Percentiles rank a stretch among this genome's conserved stretches.
phyloP scores from a whole-genome alignment of 2,329 filamentous ascomycete species.

The Trichoderma koningiopsis region DNA sequence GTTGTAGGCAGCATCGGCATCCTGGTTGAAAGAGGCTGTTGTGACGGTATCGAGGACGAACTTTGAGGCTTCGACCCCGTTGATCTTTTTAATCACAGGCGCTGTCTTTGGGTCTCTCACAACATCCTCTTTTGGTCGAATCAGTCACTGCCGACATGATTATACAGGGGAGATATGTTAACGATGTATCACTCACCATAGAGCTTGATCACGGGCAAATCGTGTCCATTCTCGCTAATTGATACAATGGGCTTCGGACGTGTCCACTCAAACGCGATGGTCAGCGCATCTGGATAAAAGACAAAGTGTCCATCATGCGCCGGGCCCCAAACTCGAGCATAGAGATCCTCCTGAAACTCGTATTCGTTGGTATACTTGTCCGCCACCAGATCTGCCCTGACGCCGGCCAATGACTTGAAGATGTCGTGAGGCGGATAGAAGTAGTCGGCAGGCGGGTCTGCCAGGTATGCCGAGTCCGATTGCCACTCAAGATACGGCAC shows the following conservation, averaged over 20 bases:
- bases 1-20: constrained; percentile 42
- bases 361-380: constrained; percentile 55
- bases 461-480: constrained; percentile 51
- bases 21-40: constrained; percentile 31
- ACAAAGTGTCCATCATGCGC: constrained; percentile 68
- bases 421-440: constrained; percentile 53
- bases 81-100: constrained; percentile 33
- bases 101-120: constrained; percentile 30
- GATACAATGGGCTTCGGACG: constrained; percentile 43
- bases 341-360: constrained; percentile 57
- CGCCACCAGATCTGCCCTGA: constrained; percentile 45
- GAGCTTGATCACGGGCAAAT: constrained; percentile 31
- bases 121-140: constrained; percentile 28
- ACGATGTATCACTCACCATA: constrained; percentile 25
- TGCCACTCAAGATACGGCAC: constrained; percentile 51
- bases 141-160: not conserved
- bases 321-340: constrained; percentile 48
- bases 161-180: not conserved
- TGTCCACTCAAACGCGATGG: constrained; percentile 25
- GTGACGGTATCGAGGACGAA: constrained; percentile 31
- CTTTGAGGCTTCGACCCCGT: constrained; percentile 32
- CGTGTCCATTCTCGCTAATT: constrained; percentile 38
- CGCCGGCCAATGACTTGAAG: constrained; percentile 46
- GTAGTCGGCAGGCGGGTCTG: constrained; percentile 55
- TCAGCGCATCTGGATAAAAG: constrained; percentile 28